phyloP scores from a whole-genome alignment of 306 rosid genomes.

The Trifolium dubium region DNA sequence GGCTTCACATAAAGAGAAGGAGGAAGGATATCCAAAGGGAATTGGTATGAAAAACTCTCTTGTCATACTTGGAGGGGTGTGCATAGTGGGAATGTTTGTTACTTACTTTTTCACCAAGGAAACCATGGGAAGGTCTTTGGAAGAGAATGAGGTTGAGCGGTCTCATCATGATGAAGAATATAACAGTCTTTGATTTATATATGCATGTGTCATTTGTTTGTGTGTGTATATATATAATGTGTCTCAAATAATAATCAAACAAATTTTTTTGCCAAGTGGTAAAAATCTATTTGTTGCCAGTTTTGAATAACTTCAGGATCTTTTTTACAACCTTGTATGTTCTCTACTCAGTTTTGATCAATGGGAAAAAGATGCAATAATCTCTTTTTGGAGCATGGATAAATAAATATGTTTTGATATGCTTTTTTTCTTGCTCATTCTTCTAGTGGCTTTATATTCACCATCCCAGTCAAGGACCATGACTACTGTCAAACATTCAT shows the following conservation, averaged over 20 bases:
- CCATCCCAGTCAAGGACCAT: too few relatives aligned
- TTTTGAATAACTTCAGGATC: background rate
- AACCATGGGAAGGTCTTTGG: slow-evolving; percentile 72
- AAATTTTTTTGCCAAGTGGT: background rate
- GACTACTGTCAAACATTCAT: too few relatives aligned
- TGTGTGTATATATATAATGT: background rate
- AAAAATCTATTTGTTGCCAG: background rate
- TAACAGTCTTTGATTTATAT: slow-evolving; percentile 2
- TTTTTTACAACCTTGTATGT: background rate
- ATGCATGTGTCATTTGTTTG: background rate
- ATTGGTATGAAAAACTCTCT: slow-evolving; percentile 56
- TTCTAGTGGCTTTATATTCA: too few relatives aligned
- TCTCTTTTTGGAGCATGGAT: too few relatives aligned
- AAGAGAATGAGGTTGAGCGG: slow-evolving; percentile 67
- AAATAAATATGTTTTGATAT: too few relatives aligned
- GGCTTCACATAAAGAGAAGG: slow-evolving; percentile 45
- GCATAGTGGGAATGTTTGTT: slow-evolving; percentile 58
- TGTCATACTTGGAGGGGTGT: slow-evolving; percentile 64
- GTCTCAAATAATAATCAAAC: background rate
- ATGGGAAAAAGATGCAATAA: too few relatives aligned
- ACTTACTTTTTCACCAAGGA: slow-evolving; percentile 69
- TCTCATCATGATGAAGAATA: background rate
- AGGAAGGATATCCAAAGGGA: slow-evolving; percentile 41
- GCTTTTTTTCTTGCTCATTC: too few relatives aligned
- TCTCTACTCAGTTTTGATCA: too few relatives aligned